A percentile compares a stretch with the other conserved stretches of the same genome.
Evolutionary conservation across 768 basidiomycete genomes (phyloP).

Genomic region (Panaeolus papilionaceus): DNA sequence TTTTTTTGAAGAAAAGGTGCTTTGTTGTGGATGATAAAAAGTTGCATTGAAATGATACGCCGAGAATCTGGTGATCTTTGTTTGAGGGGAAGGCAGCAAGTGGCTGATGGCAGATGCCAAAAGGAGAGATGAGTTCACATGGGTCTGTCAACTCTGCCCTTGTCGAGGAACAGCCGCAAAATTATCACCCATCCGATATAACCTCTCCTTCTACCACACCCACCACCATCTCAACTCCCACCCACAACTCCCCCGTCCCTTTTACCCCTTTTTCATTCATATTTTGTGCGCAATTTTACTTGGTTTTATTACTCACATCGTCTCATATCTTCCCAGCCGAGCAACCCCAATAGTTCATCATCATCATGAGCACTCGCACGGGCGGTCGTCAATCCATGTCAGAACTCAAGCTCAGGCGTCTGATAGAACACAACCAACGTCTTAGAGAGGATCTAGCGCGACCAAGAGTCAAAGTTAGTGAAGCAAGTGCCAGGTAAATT

Average conservation of each 20-base stretch:
- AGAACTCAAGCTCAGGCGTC: slow-evolving; percentile 93
- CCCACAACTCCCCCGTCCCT: background rate
- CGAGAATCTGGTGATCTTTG: slow-evolving; percentile 5
- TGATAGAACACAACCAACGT: slow-evolving; percentile 94
- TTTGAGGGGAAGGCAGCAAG: background rate
- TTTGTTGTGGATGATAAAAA: background rate
- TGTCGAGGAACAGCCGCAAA: slow-evolving; percentile 31
- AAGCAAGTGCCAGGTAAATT: slow-evolving; percentile 86
- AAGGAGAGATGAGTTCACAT: slow-evolving; percentile 20
- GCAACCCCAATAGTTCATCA: slow-evolving; percentile 21
- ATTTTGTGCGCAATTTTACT: background rate
- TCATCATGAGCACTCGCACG: slow-evolving; percentile 62
- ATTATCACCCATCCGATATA: slow-evolving; percentile 33
- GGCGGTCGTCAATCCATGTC: slow-evolving; percentile 90
- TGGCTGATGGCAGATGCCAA: slow-evolving; percentile 2
- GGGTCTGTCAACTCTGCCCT: slow-evolving; percentile 16
- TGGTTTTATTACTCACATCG: background rate
- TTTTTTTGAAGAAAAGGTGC: background rate
- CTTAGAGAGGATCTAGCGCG: slow-evolving; percentile 89
- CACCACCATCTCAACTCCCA: slow-evolving; percentile 29
- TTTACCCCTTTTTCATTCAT: slow-evolving; percentile 7
- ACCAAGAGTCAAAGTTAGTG: slow-evolving; percentile 89
- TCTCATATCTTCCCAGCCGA: slow-evolving; percentile 1
- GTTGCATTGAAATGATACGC: background rate
- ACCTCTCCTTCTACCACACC: slow-evolving; percentile 23